Percentiles rank a stretch among this genome's conserved stretches.
These are phyloP conservation scores for Calonectria crousiana DNA, from an alignment of 2,329 filamentous ascomycete species.

Conservation along the genomic window DNA sequence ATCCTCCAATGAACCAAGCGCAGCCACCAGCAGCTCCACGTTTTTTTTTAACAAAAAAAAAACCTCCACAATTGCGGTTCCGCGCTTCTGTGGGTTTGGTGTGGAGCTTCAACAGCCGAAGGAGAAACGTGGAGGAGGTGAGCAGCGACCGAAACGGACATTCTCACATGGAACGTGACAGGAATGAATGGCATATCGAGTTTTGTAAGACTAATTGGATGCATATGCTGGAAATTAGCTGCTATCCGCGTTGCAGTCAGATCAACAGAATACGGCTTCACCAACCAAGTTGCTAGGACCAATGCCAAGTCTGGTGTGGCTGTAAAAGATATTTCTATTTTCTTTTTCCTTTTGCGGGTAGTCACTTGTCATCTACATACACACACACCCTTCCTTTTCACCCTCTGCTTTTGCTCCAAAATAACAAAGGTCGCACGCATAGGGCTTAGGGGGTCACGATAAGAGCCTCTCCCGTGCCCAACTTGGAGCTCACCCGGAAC, in stretches of 20 bases:
- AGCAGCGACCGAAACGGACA: neutral
- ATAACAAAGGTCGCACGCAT: neutral
- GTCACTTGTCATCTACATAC: neutral
- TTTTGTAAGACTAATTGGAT: neutral
- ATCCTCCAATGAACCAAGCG: neutral
- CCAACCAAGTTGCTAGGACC: neutral
- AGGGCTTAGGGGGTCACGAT: neutral
- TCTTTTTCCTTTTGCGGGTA: neutral
- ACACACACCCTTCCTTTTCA: neutral
- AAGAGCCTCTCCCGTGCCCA: neutral
- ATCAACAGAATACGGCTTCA: neutral
- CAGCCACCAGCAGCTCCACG: neutral
- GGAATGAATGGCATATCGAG: neutral
- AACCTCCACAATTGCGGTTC: neutral
- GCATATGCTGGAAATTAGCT: neutral
- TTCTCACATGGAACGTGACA: neutral
- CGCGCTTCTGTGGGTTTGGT: neutral
- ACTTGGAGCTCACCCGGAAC: neutral
- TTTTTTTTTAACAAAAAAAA: neutral
- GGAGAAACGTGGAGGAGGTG: neutral
- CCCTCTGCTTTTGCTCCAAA: neutral
- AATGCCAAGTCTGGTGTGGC: neutral
- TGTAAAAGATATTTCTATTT: neutral
- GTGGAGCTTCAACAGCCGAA: neutral
- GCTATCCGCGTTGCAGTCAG: neutral